Percentiles rank a stretch among this genome's conserved stretches.
These are phyloP conservation scores for Cytospora leucostoma DNA, from an alignment of 2,329 filamentous ascomycete genomes.

Conservation along the genomic window DNA sequence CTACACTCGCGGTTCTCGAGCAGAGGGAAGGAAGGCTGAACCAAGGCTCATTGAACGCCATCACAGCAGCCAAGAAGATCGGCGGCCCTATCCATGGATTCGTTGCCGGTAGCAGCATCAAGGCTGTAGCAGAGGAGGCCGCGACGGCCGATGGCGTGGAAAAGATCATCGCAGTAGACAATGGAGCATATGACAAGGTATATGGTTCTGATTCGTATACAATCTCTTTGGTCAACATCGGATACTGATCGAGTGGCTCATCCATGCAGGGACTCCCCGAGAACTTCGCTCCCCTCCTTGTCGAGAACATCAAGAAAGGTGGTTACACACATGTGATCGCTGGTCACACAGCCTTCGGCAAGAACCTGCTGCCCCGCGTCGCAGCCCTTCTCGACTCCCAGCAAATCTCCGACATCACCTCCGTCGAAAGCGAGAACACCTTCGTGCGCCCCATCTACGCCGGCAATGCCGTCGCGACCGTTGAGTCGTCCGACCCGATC, in stretches of 20 bases:
- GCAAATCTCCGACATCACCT: conserved; percentile 89
- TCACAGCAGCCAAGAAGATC: conserved; percentile 83
- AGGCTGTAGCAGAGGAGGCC: conserved; percentile 75
- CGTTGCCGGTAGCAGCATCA: conserved; percentile 77
- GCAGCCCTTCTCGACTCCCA: conserved; percentile 89
- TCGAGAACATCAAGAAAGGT: conserved; percentile 96
- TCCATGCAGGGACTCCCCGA: conserved; percentile 75
- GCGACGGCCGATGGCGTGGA: conserved; percentile 88
- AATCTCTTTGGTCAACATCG: not conserved
- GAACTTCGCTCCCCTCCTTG: conserved; percentile 88
- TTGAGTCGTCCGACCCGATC: conserved; percentile 81
- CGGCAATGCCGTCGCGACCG: conserved; percentile 94
- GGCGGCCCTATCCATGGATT: conserved; percentile 86
- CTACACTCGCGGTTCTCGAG: conserved; percentile 88
- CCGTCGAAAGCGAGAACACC: conserved; percentile 84
- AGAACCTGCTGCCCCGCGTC: conserved; percentile 88
- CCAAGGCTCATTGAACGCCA: conserved; percentile 76
- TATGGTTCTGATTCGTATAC: conserved; percentile 2
- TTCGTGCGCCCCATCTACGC: conserved; percentile 98
- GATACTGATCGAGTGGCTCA: not conserved
- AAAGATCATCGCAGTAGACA: conserved; percentile 88
- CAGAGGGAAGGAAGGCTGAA: conserved; percentile 89
- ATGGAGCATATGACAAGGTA: conserved; percentile 88
- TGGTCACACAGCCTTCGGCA: conserved; percentile 93
- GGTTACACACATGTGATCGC: conserved; percentile 90